Base-by-base conservation (phyloP, 805 yeast genomes). In the Candida sanyiensis region DNA sequence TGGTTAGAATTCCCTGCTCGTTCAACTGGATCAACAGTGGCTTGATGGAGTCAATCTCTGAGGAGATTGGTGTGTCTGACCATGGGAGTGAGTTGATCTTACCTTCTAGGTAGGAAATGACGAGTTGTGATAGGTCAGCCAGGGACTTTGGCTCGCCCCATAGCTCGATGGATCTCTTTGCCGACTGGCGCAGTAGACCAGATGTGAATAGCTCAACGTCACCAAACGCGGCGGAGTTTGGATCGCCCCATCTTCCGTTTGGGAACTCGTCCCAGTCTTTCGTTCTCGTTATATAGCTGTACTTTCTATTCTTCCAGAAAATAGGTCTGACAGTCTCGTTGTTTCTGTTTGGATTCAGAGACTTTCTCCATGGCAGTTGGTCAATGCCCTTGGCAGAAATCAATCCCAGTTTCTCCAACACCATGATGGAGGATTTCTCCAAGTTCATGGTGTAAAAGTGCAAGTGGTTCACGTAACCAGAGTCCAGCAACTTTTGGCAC, bases 191-290 rank as follows among this genome's bases (percentile, higher is more conserved):
- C 51, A 89, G 75, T 54, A 88, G 67, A 19, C 82, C 79, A 25
- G 87, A 75, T 16, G 90, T 93, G 50, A 80, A 80, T 38, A 83
- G 70, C 58, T 86, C 96, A 42, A 88, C 71, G 48, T 85, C 94
- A 53, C 95, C 96, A 63, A 83, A 89, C 2, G 97, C 97, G 5
- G 98, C 98, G 30, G 97, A 93, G 43, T 95, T 72, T 3, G 97
- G 85, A 59, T 93, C 97, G 54, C 98, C 98, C 89, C 96, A 93
- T 66, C 98, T 73, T 44, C 98, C 98, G 61, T 90, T 93, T 37
- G 98, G 98, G 57, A 90, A 93, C 61, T 93, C 98, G 64, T 93
- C 98, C 88, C 98, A 93, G 41, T 83, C 81, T 19, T 93, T 77
- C 7, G 97, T 90, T 61, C 97, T 74, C 34, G 87, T 75, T 45